A percentile compares a stretch with the other conserved stretches of the same genome.
These are phyloP conservation scores for Hypoxylon sp. DNA, from an alignment of 2,329 filamentous ascomycete genomes.

Conservation along the genomic window DNA sequence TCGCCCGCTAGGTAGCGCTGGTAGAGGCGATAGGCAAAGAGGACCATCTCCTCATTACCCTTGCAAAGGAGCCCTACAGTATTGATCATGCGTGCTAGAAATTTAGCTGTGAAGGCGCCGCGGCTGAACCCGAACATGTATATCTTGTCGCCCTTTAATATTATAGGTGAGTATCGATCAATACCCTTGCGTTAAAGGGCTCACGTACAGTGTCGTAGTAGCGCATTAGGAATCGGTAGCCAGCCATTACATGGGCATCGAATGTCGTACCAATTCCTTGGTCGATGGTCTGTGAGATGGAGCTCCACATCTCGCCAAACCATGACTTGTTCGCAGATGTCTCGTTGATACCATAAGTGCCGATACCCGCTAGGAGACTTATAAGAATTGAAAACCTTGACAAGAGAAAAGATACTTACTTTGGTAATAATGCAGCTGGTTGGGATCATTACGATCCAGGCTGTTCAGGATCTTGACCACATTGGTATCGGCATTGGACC, in stretches of 20 bases:
- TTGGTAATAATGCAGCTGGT: conserved; percentile 67
- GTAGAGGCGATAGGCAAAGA: conserved; percentile 64
- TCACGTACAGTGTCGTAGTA: conserved; percentile 61
- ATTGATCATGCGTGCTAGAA: conserved; percentile 67
- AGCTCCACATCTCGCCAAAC: conserved; percentile 56
- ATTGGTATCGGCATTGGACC: conserved; percentile 66
- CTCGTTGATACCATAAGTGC: conserved; percentile 64
- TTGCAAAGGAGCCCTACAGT: conserved; percentile 65
- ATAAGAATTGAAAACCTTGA: conserved; percentile 15
- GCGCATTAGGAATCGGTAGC: conserved; percentile 69
- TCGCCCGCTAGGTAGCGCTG: conserved; percentile 60
- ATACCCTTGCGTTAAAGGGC: not conserved
- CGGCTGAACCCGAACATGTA: conserved; percentile 70
- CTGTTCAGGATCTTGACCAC: conserved; percentile 66
- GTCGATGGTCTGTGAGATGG: conserved; percentile 59
- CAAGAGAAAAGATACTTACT: conserved; percentile 51
- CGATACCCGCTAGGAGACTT: conserved; percentile 60
- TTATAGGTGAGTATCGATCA: conserved; percentile 15
- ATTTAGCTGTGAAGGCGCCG: conserved; percentile 68
- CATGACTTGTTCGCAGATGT: conserved; percentile 58
- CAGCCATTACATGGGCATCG: conserved; percentile 66
- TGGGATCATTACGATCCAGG: conserved; percentile 61
- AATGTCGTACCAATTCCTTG: conserved; percentile 64
- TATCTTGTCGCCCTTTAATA: conserved; percentile 62
- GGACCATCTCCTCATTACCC: conserved; percentile 69